Conservation (phyloP, 768 basidiomycete genomes). For the Termitomyces sp. region DNA sequence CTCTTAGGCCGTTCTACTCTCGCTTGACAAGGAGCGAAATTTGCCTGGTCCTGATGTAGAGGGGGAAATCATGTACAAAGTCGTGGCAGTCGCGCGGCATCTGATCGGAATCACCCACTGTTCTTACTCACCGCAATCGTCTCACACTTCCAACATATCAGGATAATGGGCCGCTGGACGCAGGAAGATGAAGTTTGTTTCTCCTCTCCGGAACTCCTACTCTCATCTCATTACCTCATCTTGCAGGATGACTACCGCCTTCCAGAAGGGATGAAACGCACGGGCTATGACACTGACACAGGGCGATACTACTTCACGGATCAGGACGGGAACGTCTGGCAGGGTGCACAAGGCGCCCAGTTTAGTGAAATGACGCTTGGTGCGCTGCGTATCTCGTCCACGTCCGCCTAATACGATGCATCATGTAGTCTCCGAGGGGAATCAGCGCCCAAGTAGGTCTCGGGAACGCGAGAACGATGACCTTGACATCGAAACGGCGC, state of each 20-base stretch:
- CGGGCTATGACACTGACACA: conserved; percentile 74
- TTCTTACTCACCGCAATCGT: background rate
- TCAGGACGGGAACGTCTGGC: conserved; percentile 49
- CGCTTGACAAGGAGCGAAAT: too few relatives aligned
- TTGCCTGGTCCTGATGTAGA: too few relatives aligned
- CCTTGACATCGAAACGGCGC: conserved; percentile 55
- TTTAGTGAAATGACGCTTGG: conserved; percentile 48
- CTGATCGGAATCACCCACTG: background rate
- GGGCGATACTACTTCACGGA: conserved; percentile 63
- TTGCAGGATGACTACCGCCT: conserved; percentile 45
- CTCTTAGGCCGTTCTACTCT: too few relatives aligned
- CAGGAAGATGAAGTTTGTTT: conserved; percentile 40
- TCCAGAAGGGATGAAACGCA: conserved; percentile 56
- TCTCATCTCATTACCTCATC: conserved; percentile 5
- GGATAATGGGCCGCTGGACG: conserved; percentile 34
- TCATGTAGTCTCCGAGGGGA: conserved; percentile 14
- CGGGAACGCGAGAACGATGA: conserved; percentile 35
- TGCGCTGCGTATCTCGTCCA: background rate
- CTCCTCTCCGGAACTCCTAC: background rate
- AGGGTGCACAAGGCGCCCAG: conserved; percentile 54
- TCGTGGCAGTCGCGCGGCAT: background rate
- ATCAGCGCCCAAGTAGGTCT: conserved; percentile 5
- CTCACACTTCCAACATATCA: background rate
- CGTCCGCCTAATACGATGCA: background rate
- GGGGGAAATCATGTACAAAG: too few relatives aligned